phyloP scores from a whole-genome alignment of 2,329 filamentous ascomycete genomes.

The Aspergillus flavus region DNA sequence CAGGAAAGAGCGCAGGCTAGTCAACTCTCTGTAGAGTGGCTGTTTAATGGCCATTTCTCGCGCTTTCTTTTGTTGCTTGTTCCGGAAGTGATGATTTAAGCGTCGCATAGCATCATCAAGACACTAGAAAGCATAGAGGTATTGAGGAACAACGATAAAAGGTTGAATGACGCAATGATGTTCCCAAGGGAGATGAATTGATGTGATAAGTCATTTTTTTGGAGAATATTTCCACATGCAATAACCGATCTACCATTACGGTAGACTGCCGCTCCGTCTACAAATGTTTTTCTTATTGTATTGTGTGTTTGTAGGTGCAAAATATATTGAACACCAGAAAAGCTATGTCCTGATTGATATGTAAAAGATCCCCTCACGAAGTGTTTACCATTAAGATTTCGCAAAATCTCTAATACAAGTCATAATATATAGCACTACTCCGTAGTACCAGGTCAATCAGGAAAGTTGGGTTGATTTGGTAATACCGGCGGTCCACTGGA shows the following conservation, averaged over 20 bases:
- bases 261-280: neutral
- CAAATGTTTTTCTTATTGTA: neutral
- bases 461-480: neutral
- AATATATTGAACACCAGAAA: neutral
- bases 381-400: neutral
- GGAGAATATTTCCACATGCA: neutral
- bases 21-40: conserved; percentile 40
- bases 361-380: neutral
- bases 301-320: neutral
- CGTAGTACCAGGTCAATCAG: neutral
- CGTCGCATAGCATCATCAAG: conserved; percentile 1
- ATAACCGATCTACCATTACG: neutral
- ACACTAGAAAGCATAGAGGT: neutral
- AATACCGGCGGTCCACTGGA: neutral
- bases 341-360: neutral
- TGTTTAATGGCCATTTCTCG: neutral
- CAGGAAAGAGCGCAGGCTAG: conserved; percentile 49
- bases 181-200: conserved; percentile 3
- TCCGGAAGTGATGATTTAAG: neutral
- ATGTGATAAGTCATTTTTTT: neutral
- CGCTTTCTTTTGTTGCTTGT: neutral
- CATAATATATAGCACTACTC: too few relatives aligned
- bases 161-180: conserved; percentile 8
- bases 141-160: conserved; percentile 6
- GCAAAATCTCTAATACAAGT: neutral